A percentile compares a stretch with the other conserved stretches of the same genome.
Evolutionary conservation across 2,329 filamentous ascomycete genomes (phyloP).

Genomic region (Aspergillus uvarum): DNA sequence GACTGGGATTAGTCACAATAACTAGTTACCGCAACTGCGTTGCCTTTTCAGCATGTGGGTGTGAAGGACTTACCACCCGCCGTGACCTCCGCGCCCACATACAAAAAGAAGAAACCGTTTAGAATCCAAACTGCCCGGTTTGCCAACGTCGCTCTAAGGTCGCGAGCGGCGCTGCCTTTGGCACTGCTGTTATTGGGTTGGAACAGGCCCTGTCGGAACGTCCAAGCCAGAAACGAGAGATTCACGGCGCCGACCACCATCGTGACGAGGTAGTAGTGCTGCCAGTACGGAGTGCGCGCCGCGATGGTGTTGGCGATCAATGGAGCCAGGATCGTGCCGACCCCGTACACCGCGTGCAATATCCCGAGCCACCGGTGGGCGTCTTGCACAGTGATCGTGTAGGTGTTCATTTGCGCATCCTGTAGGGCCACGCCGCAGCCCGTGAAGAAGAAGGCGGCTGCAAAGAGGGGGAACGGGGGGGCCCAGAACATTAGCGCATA

Average conservation of each 20-base stretch:
- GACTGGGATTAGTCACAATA: not conserved
- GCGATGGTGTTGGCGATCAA: constrained; percentile 26
- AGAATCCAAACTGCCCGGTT: constrained; percentile 25
- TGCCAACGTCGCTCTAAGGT: constrained; percentile 20
- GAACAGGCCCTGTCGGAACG: constrained; percentile 23
- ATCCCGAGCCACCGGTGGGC: constrained; percentile 26
- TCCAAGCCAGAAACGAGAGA: constrained; percentile 16
- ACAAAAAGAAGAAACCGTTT: constrained; percentile 27
- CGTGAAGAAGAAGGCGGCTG: constrained; percentile 25
- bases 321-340: constrained; percentile 23
- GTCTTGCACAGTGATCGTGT: constrained; percentile 23
- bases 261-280: constrained; percentile 24
- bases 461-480: constrained; percentile 23
- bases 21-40: too few species aligned
- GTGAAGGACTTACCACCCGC: constrained; percentile 19
- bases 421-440: constrained; percentile 24
- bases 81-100: constrained; percentile 25
- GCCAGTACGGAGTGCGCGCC: constrained; percentile 21
- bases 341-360: constrained; percentile 25
- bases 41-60: not conserved
- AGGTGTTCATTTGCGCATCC: constrained; percentile 26
- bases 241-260: constrained; percentile 19
- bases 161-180: constrained; percentile 20
- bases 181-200: constrained; percentile 20
- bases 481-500: constrained; percentile 26